Evolutionary conservation across 345 rosid species (phyloP).

Genomic region (Brassica incana): DNA sequence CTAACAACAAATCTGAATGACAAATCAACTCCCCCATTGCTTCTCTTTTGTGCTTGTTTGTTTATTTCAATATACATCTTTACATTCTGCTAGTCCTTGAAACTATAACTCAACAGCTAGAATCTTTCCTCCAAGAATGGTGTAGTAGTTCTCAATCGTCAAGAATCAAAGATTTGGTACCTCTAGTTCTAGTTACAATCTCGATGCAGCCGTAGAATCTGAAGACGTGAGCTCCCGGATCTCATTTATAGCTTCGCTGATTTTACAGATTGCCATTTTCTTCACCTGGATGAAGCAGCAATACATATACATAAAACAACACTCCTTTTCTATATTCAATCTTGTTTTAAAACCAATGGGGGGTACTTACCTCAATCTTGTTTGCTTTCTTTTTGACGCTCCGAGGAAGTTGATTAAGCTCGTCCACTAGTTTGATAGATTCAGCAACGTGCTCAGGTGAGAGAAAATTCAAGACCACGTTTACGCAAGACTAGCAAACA

Average conservation of each 20-base stretch:
- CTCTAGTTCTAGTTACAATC: constrained; percentile 21
- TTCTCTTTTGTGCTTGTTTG: constrained; percentile 19
- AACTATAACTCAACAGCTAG: constrained; percentile 23
- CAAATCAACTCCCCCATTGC: constrained; percentile 4
- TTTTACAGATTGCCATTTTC: constrained; percentile 72
- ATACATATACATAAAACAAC: constrained; percentile 3
- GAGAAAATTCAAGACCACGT: constrained; percentile 76
- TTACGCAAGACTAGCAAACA: constrained; percentile 76
- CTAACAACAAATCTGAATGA: constrained; percentile 19
- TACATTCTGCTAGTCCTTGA: constrained; percentile 28
- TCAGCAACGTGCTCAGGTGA: constrained; percentile 78
- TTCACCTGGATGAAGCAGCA: constrained; percentile 57
- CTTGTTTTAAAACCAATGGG: constrained; percentile 28
- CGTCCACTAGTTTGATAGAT: constrained; percentile 63
- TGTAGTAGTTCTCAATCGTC: constrained; percentile 6
- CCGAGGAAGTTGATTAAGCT: constrained; percentile 67
- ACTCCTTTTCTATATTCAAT: constrained; percentile 46
- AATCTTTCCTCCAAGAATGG: constrained; percentile 20
- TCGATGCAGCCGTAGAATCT: constrained; percentile 30
- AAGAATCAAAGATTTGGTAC: constrained; percentile 35
- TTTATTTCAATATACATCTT: constrained; percentile 20
- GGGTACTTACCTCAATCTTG: constrained; percentile 61
- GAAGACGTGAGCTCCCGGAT: constrained; percentile 64
- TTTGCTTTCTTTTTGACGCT: constrained; percentile 61
- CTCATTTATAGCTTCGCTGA: constrained; percentile 65